Base-by-base conservation (phyloP, 306 rosid species). In the Castanopsis chinensis region DNA sequence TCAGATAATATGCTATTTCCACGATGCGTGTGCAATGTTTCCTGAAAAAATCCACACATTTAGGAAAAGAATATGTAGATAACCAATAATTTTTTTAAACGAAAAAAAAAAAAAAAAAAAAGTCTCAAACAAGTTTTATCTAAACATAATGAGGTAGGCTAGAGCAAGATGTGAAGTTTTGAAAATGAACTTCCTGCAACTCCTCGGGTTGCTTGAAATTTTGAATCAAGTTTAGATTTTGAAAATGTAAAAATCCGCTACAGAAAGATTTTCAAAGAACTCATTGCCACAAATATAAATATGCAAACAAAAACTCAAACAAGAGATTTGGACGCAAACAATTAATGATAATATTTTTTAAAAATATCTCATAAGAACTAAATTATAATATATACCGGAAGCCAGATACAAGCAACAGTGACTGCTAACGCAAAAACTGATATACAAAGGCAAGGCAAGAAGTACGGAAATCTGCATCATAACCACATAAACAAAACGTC, bases 11-110 rank as follows among this genome's bases (percentile, higher is more conserved):
- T 86, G 51, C 37, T 51, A 37, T 75, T 70, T 32, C 12, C 73
- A 5, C 73, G 18, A 58, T 90, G 97, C 58, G 37, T 90, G 83
- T 94, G 99, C 77, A 94, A 84, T 69, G 97, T 92, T 85, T 94
- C 99, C 99, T 92, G 83, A 72, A 82, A 5, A 25, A 57, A 70
- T 21, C 67, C 56, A 87, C 51, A 64, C 67, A 69, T 58, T 74
- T 25, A 73, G 30, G 65, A 69, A 68, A 21, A 55, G n/a, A 69
- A 52, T 57, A 67, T 35, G 27, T 19, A 67, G 11, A 59, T 21
- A 23, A 23, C 7, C 27, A 17, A 64, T 35, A 67, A 35, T 35
- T 33, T 3, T 33, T 11, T 21, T 32, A 6, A 4, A 33, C 37
- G n/a, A n/a, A n/a, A 5, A 33, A 33, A 33, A 35, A 33, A 19